Conservation (phyloP, 352 stramenopile species). For the Globisporangium radiosum region DNA sequence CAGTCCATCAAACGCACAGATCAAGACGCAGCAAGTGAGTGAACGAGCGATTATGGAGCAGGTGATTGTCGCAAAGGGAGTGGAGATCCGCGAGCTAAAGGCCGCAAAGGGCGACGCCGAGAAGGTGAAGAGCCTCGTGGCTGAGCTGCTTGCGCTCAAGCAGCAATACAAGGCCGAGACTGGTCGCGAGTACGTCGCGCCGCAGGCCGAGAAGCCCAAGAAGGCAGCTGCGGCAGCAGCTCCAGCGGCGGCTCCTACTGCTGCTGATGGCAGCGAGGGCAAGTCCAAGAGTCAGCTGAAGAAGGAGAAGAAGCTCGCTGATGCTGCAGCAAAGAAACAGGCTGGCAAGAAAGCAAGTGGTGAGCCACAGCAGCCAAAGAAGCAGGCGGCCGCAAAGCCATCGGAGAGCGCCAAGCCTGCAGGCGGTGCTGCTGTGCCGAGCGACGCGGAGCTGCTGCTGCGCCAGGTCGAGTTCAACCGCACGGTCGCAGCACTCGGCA, state of each 20-base stretch:
- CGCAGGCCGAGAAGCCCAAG: conserved; percentile 18
- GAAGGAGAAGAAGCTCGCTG: conserved; percentile 83
- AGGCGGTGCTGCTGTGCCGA: conserved; percentile 53
- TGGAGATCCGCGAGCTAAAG: conserved; percentile 80
- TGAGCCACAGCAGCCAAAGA: conserved; percentile 19
- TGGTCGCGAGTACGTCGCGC: conserved; percentile 59
- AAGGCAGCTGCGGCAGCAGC: conserved; percentile 5
- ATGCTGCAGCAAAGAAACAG: conserved; percentile 33
- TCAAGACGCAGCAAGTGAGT: background rate
- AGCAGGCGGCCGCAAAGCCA: conserved; percentile 43
- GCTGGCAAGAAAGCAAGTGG: conserved; percentile 17
- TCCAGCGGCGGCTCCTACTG: background rate
- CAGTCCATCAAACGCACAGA: background rate
- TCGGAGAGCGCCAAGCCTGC: conserved; percentile 66
- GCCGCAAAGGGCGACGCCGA: conserved; percentile 56
- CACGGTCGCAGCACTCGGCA: conserved; percentile 43
- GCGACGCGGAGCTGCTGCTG: conserved; percentile 48
- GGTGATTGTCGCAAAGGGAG: conserved; percentile 69
- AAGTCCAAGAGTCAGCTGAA: conserved; percentile 87
- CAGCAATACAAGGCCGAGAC: conserved; percentile 73
- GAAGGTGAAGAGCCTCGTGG: conserved; percentile 35
- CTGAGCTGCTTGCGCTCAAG: conserved; percentile 69
- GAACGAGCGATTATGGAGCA: conserved; percentile 11
- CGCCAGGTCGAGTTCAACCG: conserved; percentile 74
- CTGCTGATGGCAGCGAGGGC: conserved; percentile 13